A percentile compares a stretch with the other conserved stretches of the same genome.
Evolutionary conservation across 441 rosid genomes (phyloP).

Genomic region (Mallotus japonicus): DNA sequence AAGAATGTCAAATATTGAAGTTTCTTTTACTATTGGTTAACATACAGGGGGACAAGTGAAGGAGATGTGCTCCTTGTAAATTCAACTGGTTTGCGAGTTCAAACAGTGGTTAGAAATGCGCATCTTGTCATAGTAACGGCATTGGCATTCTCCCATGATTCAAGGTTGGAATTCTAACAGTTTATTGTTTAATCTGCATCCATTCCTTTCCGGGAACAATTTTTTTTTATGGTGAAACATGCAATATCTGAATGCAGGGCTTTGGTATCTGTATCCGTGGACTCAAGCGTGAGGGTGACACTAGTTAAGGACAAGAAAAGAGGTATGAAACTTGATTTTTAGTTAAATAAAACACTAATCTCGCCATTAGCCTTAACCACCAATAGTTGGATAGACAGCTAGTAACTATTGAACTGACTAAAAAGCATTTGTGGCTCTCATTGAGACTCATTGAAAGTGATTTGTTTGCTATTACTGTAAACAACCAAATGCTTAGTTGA

Average conservation of each 20-base stretch:
- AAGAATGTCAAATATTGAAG: slow-evolving; percentile 2
- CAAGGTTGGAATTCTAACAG: slow-evolving; percentile 51
- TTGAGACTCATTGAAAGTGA: background rate
- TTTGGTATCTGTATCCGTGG: slow-evolving; percentile 79
- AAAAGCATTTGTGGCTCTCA: background rate
- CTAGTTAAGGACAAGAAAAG: slow-evolving; percentile 43
- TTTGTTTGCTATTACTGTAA: background rate
- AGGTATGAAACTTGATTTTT: slow-evolving; percentile 30
- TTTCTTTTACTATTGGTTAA: slow-evolving; percentile 18
- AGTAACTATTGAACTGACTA: background rate
- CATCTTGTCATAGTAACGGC: slow-evolving; percentile 89
- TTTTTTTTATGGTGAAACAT: slow-evolving; percentile 10
- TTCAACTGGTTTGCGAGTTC: slow-evolving; percentile 46
- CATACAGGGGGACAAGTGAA: slow-evolving; percentile 55
- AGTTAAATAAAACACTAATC: background rate
- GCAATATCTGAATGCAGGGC: slow-evolving; percentile 50
- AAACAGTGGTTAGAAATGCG: slow-evolving; percentile 53
- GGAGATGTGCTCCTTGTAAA: slow-evolving; percentile 67
- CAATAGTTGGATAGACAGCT: background rate
- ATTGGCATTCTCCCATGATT: slow-evolving; percentile 73
- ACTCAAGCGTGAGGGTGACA: slow-evolving; percentile 88
- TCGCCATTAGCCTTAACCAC: background rate
- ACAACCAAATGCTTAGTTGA: background rate
- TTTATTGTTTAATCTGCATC: background rate
- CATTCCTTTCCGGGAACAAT: slow-evolving; percentile 2